Conservation (phyloP, 140 eudicot genomes). For the Erigeron philadelphicus region DNA sequence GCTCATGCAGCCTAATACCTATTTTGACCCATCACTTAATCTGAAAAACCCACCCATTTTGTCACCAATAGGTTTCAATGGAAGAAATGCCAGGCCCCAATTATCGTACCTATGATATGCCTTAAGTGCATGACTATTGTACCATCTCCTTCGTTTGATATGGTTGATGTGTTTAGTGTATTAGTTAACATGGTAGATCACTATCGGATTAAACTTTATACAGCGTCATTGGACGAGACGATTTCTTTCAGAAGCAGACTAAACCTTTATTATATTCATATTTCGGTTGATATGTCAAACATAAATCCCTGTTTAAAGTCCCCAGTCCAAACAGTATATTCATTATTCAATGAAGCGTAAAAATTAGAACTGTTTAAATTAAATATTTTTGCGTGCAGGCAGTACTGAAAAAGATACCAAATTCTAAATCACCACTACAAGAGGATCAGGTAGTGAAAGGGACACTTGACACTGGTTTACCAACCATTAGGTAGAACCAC, state of each 20-base stretch:
- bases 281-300: background rate
- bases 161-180: background rate
- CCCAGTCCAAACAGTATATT: background rate
- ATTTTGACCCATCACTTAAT: background rate
- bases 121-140: background rate
- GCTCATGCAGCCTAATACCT: background rate
- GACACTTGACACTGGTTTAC: no score
- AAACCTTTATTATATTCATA: background rate
- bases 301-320: background rate
- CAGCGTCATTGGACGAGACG: background rate
- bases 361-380: background rate
- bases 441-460: no score
- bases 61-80: background rate
- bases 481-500: background rate
- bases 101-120: background rate
- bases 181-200: background rate
- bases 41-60: background rate
- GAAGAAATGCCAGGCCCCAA: background rate
- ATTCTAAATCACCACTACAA: background rate
- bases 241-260: background rate
- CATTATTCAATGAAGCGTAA: background rate
- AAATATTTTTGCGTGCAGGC: background rate
- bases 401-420: background rate
- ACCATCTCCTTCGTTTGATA: background rate
- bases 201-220: background rate